Base-by-base conservation (phyloP, 108 stramenopile genomes). In the Cylindrotheca closterium region DNA sequence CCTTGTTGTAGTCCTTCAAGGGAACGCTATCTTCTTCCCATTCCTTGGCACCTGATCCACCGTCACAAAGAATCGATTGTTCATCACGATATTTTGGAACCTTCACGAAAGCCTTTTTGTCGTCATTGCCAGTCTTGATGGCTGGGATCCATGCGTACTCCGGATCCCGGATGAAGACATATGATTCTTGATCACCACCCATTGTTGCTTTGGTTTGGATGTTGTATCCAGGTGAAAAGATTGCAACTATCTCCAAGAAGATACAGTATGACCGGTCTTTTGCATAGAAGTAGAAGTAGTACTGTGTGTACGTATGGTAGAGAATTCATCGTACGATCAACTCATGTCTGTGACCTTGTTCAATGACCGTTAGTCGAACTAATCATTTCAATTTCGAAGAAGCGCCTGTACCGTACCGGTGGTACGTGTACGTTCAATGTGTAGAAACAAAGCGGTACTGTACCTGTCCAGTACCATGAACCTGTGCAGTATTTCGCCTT, bases 1-100 rank as follows among this genome's bases (percentile, higher is more conserved):
- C 51, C 50, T 81, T 81, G 52, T 80, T 47, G 60, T 94, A 94
- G 19, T 94, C 89, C 24, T 85, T 84, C n/a, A 91, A 74, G 33
- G 65, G 62, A 7, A 91, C 79, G 28, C 77, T 70, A n/a, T 79
- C 75, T 28, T 88, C 84, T 25, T 78, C 74, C 15, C 24, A 60
- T 23, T 34, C 30, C 24, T 67, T 72, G 30, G 74, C 73, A 17
- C 60, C 56, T 2, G 56, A 47, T 21, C 79, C 79, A 22, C 74
- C 79, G 60, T 81, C 79, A 47, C 74, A 75, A 32, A 52, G 15
- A 26, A 73, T 75, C 7, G 65, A 30, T 53, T 75, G 65, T 57
- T 81, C 79, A 42, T 72, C 61, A 24, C 50, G 61, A 55, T 81
- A 81, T 37, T 75, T 42, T 21, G 79, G 79, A 19, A 81, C 71